Conservation (phyloP, 768 basidiomycete genomes). For the Xerocomus spinulosus region DNA sequence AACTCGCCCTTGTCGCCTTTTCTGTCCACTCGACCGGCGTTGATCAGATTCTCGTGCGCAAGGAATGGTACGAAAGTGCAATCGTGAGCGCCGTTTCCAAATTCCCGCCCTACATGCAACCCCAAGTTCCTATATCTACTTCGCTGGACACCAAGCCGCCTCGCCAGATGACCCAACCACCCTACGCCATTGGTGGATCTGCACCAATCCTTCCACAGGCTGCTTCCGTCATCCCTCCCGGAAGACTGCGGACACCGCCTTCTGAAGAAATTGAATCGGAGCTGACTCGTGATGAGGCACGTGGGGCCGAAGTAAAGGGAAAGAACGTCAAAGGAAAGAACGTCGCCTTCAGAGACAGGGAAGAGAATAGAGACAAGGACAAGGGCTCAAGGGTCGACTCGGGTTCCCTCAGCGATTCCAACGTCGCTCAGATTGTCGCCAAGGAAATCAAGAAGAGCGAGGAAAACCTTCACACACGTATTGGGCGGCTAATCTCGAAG, state of each 20-base stretch:
- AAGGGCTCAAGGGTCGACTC: slow-evolving; percentile 25
- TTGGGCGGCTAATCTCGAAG: slow-evolving; percentile 75
- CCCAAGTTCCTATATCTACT: slow-evolving; percentile 26
- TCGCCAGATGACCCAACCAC: slow-evolving; percentile 29
- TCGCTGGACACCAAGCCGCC: slow-evolving; percentile 21
- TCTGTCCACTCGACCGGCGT: slow-evolving; percentile 89
- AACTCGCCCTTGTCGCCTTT: slow-evolving; percentile 79
- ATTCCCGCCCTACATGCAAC: slow-evolving; percentile 47
- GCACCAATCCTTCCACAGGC: slow-evolving; percentile 11
- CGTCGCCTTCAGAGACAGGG: slow-evolving; percentile 58
- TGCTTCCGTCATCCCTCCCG: slow-evolving; percentile 29
- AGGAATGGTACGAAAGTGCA: slow-evolving; percentile 80
- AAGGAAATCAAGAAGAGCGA: slow-evolving; percentile 83
- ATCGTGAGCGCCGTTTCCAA: slow-evolving; percentile 52
- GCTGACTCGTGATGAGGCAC: slow-evolving; percentile 54
- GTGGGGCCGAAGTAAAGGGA: slow-evolving; percentile 45
- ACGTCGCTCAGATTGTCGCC: slow-evolving; percentile 54
- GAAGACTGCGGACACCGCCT: slow-evolving; percentile 61
- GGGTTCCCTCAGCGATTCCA: slow-evolving; percentile 44
- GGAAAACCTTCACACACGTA: slow-evolving; percentile 68
- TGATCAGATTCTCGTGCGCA: slow-evolving; percentile 81
- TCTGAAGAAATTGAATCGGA: slow-evolving; percentile 74
- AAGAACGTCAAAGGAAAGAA: slow-evolving; percentile 54
- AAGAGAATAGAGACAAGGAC: slow-evolving; percentile 42
- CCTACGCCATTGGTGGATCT: slow-evolving; percentile 23